A percentile compares a stretch with the other conserved stretches of the same genome.
phyloP scores from a whole-genome alignment of 495 filamentous ascomycete species.

The Neurospora sp. region DNA sequence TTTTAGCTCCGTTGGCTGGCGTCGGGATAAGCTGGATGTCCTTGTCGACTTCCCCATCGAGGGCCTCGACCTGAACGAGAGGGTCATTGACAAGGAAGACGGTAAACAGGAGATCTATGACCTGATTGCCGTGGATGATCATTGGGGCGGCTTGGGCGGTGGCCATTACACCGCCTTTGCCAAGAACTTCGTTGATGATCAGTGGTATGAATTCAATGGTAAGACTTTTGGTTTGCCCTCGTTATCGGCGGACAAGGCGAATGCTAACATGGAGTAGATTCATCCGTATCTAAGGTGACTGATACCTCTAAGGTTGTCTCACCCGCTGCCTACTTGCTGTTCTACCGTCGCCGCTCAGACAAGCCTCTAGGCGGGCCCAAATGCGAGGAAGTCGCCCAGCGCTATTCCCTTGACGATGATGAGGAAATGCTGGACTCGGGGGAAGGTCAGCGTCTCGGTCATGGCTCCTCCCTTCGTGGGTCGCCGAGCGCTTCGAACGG shows the following conservation, averaged over 20 bases:
- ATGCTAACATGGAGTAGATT: conserved; percentile 44
- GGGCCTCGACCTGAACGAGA: conserved; percentile 65
- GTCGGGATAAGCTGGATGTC: conserved; percentile 82
- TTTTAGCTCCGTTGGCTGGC: conserved; percentile 67
- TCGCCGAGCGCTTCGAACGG: conserved; percentile 72
- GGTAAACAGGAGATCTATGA: conserved; percentile 81
- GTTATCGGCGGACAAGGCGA: neutral
- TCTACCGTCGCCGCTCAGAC: conserved; percentile 81
- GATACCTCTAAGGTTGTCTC: conserved; percentile 50
- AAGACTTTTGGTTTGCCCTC: conserved; percentile 21
- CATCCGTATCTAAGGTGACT: conserved; percentile 45
- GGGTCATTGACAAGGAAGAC: conserved; percentile 66
- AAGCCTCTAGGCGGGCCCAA: conserved; percentile 65
- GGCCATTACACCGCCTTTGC: conserved; percentile 94
- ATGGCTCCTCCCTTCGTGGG: conserved; percentile 70
- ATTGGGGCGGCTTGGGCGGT: conserved; percentile 82
- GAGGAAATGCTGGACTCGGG: conserved; percentile 48
- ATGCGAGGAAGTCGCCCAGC: conserved; percentile 58
- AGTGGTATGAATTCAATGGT: conserved; percentile 97
- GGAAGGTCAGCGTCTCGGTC: conserved; percentile 79
- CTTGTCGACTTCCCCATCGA: conserved; percentile 89
- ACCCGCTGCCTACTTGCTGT: conserved; percentile 77
- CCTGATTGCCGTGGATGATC: conserved; percentile 88
- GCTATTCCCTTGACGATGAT: conserved; percentile 34
- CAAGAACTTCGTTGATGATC: conserved; percentile 74